Evolutionary conservation across 75 land plant species (phyloP), one percentile per base, ranked within the genome.

Genomic region (Azolla pinnata): DNA sequence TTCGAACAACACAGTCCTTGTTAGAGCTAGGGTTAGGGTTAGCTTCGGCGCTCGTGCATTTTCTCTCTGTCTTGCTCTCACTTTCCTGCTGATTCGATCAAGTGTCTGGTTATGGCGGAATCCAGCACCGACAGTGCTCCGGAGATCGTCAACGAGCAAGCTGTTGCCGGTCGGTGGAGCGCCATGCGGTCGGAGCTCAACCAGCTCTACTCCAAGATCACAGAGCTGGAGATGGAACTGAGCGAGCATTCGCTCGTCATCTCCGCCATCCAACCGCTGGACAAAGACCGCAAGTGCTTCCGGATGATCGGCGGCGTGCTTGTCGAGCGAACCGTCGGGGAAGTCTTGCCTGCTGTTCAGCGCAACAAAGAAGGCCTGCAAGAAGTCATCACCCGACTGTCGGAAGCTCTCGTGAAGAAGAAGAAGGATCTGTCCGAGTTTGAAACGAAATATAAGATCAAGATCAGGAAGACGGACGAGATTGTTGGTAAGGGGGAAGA

Each of bases 101-200:
- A n/a, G n/a, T n/a, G n/a, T n/a, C n/a, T n/a, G n/a, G n/a, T n/a
- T n/a, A n/a, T n/a, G n/a, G n/a, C n/a, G n/a, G n/a, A n/a, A n/a
- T n/a, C n/a, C n/a, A n/a, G n/a, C n/a, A n/a, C n/a, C n/a, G n/a
- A n/a, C n/a, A n/a, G n/a, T n/a, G n/a, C n/a, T n/a, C n/a, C n/a
- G n/a, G n/a, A n/a, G n/a, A n/a, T n/a, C n/a, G n/a, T n/a, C n/a
- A 92, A 83, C 54, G 97, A 92, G 67, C 97, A 92, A 59, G 80
- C 71, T 18, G 83, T 92, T 44, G 95, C 86, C 0, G 79, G 76
- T 50, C 71, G 68, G 31, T 92, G 87, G 65, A 79, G 58, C 33
- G 25, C 67, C 30, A 56, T 92, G 84, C 73, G 88, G 50, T 52
- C 83, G 8, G 97, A 91, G 58, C 62, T 91, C 12, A 91, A 80